These are phyloP conservation scores for Cyclotella cryptica DNA, from an alignment of 108 stramenopile species.

Conservation along the genomic window DNA sequence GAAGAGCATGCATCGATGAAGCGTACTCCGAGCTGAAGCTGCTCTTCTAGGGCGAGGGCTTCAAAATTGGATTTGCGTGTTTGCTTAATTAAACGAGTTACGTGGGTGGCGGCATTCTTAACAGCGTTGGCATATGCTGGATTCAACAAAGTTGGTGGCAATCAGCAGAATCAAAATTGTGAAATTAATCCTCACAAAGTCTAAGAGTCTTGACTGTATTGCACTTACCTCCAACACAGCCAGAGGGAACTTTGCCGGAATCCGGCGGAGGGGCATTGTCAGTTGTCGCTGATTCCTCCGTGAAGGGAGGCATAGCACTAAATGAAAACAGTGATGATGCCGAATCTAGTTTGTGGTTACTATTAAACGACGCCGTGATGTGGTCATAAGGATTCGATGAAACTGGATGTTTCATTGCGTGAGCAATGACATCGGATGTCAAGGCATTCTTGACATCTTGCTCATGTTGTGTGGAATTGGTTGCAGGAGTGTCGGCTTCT, in stretches of 20 bases:
- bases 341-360: neutral
- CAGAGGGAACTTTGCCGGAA: conserved; percentile 56
- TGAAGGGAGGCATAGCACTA: neutral
- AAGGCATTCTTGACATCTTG: neutral
- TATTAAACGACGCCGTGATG: conserved; percentile 5
- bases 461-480: neutral
- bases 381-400: conserved; percentile 70
- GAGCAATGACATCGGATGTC: conserved; percentile 9
- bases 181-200: neutral
- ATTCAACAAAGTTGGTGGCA: neutral
- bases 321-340: conserved; percentile 25
- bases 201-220: neutral
- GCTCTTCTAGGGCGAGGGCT: conserved; percentile 52
- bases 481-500: neutral
- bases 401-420: conserved; percentile 40
- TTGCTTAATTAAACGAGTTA: conserved; percentile 53
- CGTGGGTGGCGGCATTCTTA: conserved; percentile 47
- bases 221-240: conserved; percentile 64
- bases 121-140: conserved; percentile 66
- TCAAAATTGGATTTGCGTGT: conserved; percentile 60
- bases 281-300: neutral
- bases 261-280: conserved; percentile 12
- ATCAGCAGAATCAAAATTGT: neutral
- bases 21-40: conserved; percentile 45
- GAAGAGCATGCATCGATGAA: conserved; percentile 80